phyloP scores from a whole-genome alignment of 257 asterid species.

The Agastache rugosa region DNA sequence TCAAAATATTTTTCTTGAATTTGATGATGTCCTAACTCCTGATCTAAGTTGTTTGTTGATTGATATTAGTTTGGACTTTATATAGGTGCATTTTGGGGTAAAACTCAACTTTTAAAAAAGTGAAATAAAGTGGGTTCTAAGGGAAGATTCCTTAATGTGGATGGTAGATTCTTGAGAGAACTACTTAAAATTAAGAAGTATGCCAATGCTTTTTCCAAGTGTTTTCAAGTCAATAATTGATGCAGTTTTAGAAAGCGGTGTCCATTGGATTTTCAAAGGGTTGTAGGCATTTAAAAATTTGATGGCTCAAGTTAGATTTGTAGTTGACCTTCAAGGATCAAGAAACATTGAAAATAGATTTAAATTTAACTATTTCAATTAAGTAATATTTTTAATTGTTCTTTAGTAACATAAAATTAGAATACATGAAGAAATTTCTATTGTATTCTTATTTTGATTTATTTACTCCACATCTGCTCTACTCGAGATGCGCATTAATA shows the following conservation, averaged over 20 bases:
- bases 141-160: constrained; percentile 36
- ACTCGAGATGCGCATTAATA: too few relatives aligned
- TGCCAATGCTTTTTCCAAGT: constrained; percentile 12
- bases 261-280: constrained; percentile 8
- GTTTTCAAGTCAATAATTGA: constrained; percentile 30
- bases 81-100: constrained; percentile 8
- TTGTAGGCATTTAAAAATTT: constrained; percentile 23
- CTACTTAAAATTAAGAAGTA: constrained; percentile 7
- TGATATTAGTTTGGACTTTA: background rate
- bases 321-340: background rate
- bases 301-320: constrained; percentile 25
- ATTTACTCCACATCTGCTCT: too few relatives aligned
- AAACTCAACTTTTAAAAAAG: background rate
- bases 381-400: too few relatives aligned
- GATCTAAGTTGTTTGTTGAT: background rate
- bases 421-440: too few relatives aligned
- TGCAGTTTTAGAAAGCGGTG: constrained; percentile 23
- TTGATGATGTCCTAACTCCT: background rate
- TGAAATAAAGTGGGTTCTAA: constrained; percentile 11
- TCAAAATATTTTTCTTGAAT: background rate
- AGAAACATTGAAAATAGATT: background rate
- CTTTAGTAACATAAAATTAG: too few relatives aligned
- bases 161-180: constrained; percentile 34
- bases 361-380: background rate
- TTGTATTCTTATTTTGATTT: too few relatives aligned